phyloP scores from a whole-genome alignment of 2,329 filamentous ascomycete species.

The Laburnicola sp. region DNA sequence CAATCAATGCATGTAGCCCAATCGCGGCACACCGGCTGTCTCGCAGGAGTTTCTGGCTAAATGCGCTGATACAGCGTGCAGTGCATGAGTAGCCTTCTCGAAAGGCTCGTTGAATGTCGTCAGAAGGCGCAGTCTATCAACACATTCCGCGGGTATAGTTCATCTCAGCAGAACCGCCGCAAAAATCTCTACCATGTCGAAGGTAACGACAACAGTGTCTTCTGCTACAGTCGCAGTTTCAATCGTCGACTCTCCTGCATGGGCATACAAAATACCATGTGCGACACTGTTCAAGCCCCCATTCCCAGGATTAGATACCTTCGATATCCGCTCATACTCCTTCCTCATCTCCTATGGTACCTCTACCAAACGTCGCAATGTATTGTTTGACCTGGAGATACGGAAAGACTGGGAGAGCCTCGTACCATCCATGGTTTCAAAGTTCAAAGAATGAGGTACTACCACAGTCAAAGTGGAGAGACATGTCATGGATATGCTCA shows the following conservation, averaged over 20 bases:
- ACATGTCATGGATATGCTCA: too few species aligned
- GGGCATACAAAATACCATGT: slow-evolving; percentile 2
- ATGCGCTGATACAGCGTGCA: too few species aligned
- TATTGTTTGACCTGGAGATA: neutral
- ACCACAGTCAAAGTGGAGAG: neutral
- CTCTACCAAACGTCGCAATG: neutral
- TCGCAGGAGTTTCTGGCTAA: too few species aligned
- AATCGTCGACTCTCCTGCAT: slow-evolving; percentile 7
- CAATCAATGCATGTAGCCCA: too few species aligned
- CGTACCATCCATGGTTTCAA: neutral
- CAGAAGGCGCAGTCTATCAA: too few species aligned
- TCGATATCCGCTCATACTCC: slow-evolving; percentile 7
- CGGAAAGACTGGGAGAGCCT: slow-evolving; percentile 5
- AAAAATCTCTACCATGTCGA: too few species aligned
- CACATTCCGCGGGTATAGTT: too few species aligned
- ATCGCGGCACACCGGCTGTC: too few species aligned
- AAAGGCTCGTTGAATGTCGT: too few species aligned
- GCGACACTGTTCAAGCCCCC: neutral
- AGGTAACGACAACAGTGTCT: too few species aligned
- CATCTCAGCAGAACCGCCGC: too few species aligned
- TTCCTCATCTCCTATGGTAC: slow-evolving; percentile 3
- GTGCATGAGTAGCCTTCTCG: too few species aligned
- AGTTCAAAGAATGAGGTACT: slow-evolving; percentile 1
- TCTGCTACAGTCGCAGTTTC: slow-evolving; percentile 5
- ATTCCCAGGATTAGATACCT: neutral